phyloP scores from a whole-genome alignment of 208 protist species.

The Phytomonas sp. region DNA sequence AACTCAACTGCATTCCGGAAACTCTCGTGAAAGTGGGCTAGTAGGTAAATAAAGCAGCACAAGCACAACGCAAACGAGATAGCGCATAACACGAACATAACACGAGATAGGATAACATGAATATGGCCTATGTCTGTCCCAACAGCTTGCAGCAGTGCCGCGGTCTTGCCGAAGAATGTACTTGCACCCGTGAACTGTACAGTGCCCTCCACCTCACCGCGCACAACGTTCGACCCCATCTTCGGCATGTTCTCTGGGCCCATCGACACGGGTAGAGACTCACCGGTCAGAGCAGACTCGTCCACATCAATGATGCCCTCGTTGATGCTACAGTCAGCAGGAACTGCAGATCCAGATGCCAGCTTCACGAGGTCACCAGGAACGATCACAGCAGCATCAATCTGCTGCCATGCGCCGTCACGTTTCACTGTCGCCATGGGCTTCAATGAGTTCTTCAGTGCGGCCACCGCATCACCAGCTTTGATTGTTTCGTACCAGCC shows the following conservation, averaged over 20 bases:
- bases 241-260: slow-evolving; percentile 79
- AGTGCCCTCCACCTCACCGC: slow-evolving; percentile 66
- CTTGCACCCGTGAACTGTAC: slow-evolving; percentile 85
- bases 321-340: slow-evolving; percentile 89
- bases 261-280: slow-evolving; percentile 92
- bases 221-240: slow-evolving; percentile 86
- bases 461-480: slow-evolving; percentile 89
- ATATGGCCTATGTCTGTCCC: slow-evolving; percentile 73
- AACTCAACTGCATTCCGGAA: slow-evolving; percentile 67
- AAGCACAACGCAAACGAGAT: slow-evolving; percentile 65
- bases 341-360: slow-evolving; percentile 84
- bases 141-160: slow-evolving; percentile 78
- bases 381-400: slow-evolving; percentile 80
- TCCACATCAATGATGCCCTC: slow-evolving; percentile 90
- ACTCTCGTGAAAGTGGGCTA: slow-evolving; percentile 51
- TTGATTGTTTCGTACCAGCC: slow-evolving; percentile 91
- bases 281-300: slow-evolving; percentile 92
- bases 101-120: slow-evolving; percentile 44
- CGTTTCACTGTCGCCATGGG: slow-evolving; percentile 64
- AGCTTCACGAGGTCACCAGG: slow-evolving; percentile 92
- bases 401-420: slow-evolving; percentile 76
- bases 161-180: slow-evolving; percentile 93
- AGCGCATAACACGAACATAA: slow-evolving; percentile 56
- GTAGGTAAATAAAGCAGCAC: slow-evolving; percentile 71
- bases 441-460: slow-evolving; percentile 85